Base-by-base conservation (phyloP, 768 basidiomycete species). In the Suillus americanus region DNA sequence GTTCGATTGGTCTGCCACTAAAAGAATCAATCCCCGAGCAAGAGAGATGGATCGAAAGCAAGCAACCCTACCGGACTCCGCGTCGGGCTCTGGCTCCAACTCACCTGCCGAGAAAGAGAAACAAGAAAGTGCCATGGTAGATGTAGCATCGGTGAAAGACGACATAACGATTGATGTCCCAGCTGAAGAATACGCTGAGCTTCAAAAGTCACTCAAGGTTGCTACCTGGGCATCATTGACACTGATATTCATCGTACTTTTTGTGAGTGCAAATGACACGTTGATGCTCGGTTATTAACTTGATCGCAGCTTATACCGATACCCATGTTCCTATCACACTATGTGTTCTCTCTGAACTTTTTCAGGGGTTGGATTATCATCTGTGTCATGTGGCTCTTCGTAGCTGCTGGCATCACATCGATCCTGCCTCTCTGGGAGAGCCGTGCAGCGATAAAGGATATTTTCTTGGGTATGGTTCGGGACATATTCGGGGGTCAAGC, bases 1-100 rank as follows among this genome's bases (percentile, higher is more conserved):
- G 18, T 67, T 68, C 38, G 68, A 68, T 61, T 68, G 68, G 66
- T 67, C 66, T 35, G 66, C 54, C n/a, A 68, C 67, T 20, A 68
- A 67, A 40, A 64, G 62, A 33, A 68, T 68, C 38, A 67, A 68
- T 30, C 66, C 61, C 50, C 46, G 63, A 55, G 68, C 38, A 35
- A 56, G 63, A 53, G 63, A 67, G 43, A 62, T 67, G 45, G 63
- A 64, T 20, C 62, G 40, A 64, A 55, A 60, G 37, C 53, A 46
- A 45, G 56, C 63, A 3, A 25, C 33, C 23, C 0, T 61, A 7
- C 18, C 25, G 10, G 62, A 62, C 28, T 63, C 63, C 30, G 61
- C 48, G 5, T 56, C 59, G 20, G 54, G 45, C 16, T 51, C 59
- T 23, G 54, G 30, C 2, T 62, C 67, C n/a, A 35, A 67, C 18